Percentiles rank a stretch among this genome's conserved stretches.
Evolutionary conservation across 2,329 filamentous ascomycete genomes (phyloP).

Genomic region (Aspergillus carbonarius): DNA sequence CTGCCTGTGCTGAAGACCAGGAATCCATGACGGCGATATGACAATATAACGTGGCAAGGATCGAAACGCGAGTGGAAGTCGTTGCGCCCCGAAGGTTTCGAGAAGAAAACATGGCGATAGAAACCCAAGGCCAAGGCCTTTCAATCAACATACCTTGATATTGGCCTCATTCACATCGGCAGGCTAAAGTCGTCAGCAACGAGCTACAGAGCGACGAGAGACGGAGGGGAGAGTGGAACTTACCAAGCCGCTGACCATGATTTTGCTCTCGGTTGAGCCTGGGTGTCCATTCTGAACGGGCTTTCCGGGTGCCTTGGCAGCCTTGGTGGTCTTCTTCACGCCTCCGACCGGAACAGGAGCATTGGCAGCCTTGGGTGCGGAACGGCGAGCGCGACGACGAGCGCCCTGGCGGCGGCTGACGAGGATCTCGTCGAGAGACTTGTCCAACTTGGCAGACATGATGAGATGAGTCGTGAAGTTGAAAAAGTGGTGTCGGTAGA

Average conservation of each 20-base stretch:
- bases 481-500: slow-evolving; percentile 6
- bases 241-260: slow-evolving; percentile 98
- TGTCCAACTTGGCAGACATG: slow-evolving; percentile 95
- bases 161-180: slow-evolving; percentile 93
- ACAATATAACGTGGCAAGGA: slow-evolving; percentile 20
- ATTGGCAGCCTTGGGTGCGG: slow-evolving; percentile 39
- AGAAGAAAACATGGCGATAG: slow-evolving; percentile 61
- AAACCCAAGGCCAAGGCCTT: slow-evolving; percentile 70
- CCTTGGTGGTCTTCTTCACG: slow-evolving; percentile 72
- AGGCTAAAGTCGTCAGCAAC: slow-evolving; percentile 62
- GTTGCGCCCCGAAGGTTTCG: slow-evolving; percentile 41
- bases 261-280: slow-evolving; percentile 78
- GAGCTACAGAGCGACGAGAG: slow-evolving; percentile 35
- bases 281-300: slow-evolving; percentile 64
- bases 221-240: slow-evolving; percentile 40
- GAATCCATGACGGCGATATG: slow-evolving; percentile 21
- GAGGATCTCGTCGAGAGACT: slow-evolving; percentile 97
- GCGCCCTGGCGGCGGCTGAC: slow-evolving; percentile 65
- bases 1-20: slow-evolving; percentile 33
- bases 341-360: slow-evolving; percentile 75
- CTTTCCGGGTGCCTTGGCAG: slow-evolving; percentile 44
- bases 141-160: slow-evolving; percentile 99
- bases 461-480: slow-evolving; percentile 31
- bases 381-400: slow-evolving; percentile 49
- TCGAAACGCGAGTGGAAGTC: slow-evolving; percentile 34